These are phyloP conservation scores for Penicillium roqueforti DNA, from an alignment of 495 filamentous ascomycete genomes.

Conservation along the genomic window DNA sequence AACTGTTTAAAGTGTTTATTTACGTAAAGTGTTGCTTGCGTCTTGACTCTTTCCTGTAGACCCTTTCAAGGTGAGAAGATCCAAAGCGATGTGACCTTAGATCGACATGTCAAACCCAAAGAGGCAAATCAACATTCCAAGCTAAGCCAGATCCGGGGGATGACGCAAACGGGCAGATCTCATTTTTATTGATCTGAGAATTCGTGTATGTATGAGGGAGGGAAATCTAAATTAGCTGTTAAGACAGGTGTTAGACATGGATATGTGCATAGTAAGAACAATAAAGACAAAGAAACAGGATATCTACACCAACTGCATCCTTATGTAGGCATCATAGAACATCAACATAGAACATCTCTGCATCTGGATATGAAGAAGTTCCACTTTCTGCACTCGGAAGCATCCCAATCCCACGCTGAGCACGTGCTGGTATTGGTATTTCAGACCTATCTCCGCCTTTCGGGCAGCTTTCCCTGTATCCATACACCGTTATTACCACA, in stretches of 20 bases:
- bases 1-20: constrained; percentile 16
- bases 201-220: neutral
- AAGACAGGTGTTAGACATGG: neutral
- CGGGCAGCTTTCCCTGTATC: constrained; percentile 4
- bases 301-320: no score
- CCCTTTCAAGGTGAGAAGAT: neutral
- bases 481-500: constrained; percentile 15
- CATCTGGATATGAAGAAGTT: constrained; percentile 1
- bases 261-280: neutral
- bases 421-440: constrained; percentile 24
- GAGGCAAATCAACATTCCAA: constrained; percentile 28
- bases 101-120: constrained; percentile 29
- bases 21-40: constrained; percentile 24
- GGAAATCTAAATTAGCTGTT: neutral
- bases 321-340: neutral
- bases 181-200: neutral
- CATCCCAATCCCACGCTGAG: constrained; percentile 27
- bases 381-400: constrained; percentile 26
- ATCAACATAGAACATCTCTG: neutral
- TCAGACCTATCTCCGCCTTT: constrained; percentile 1
- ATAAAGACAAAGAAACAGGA: neutral
- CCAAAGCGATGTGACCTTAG: constrained; percentile 20
- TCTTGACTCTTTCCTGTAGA: constrained; percentile 1
- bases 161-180: constrained; percentile 31
- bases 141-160: constrained; percentile 33